Conservation (phyloP, 306 rosid species). For the Alnus glutinosa region DNA sequence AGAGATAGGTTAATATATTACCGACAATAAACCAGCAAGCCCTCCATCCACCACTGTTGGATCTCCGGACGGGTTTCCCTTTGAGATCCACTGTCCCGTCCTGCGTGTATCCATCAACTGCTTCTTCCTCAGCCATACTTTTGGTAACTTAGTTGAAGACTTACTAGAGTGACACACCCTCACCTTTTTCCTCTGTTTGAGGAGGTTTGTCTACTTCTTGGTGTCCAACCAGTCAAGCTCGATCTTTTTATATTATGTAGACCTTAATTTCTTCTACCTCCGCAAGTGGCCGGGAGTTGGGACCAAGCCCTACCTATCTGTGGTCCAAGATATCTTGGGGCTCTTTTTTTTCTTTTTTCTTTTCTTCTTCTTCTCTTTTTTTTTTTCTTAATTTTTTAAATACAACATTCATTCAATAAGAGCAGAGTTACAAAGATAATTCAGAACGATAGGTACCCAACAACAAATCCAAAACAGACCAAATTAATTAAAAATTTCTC, state of each 20-base stretch:
- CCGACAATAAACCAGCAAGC: constrained; percentile 89
- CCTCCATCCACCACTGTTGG: constrained; percentile 78
- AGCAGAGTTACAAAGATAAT: too few relatives aligned
- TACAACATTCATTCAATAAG: too few relatives aligned
- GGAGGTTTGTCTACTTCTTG: background rate
- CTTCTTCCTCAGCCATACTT: constrained; percentile 49
- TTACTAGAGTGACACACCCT: background rate
- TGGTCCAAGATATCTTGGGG: too few relatives aligned
- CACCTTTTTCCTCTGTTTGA: background rate
- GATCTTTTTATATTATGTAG: background rate
- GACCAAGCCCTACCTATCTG: too few relatives aligned
- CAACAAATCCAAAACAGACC: too few relatives aligned
- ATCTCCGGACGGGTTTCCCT: constrained; percentile 67
- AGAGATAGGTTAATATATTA: constrained; percentile 24
- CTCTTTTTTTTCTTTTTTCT: too few relatives aligned
- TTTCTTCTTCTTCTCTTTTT: too few relatives aligned
- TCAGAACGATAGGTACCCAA: too few relatives aligned
- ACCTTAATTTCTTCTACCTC: background rate
- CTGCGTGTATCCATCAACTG: constrained; percentile 44
- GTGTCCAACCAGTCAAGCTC: background rate
- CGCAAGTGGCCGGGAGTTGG: too few relatives aligned
- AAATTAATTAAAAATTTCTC: too few relatives aligned
- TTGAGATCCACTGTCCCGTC: constrained; percentile 82
- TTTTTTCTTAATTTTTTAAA: too few relatives aligned
- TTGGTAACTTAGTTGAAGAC: background rate